Evolutionary conservation across 2,329 filamentous ascomycete genomes (phyloP), one percentile per base, ranked within the genome.

Genomic region (Hypocrella siamensis): DNA sequence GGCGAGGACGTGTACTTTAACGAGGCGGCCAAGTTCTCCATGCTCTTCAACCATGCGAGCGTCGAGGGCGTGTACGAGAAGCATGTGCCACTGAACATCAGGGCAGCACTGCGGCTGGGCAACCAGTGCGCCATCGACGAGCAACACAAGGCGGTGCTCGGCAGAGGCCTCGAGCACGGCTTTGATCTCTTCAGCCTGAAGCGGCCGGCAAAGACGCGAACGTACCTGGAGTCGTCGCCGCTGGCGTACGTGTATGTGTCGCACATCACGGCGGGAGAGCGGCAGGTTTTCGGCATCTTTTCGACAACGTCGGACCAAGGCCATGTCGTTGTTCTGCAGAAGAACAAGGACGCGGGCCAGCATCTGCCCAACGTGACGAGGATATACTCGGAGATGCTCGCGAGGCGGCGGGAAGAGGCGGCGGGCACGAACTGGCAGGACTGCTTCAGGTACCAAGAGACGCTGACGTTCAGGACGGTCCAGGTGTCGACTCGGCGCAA

Each of bases 51-150:
- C 40, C 86, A 98, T 48, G 74, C 85, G 0, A 93, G 85, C 51
- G 82, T 98, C 2, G 90, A 98, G 54, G 92, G 92, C 19, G 85
- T 98, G 11, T 99, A 99, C 47, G 92, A 98, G 58, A 88, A 79
- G 46, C 80, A 93, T 42, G 67, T 99, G 2, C 85, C 92, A 1
- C 63, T 96, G 5, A 83, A 82, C 40, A 70, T 93, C 30, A 73
- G 88, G 26, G 90, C 88, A 4, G 70, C 98, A 19, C 68, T 99
- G 8, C 81, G 90, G 42, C 63, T 99, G 1, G 92, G 90, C 26
- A 94, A 83, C 46, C 63, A 81, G 19, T 98, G 90, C 51, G 92
- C 84, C 3, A 93, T 98, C 42, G 90, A 99, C 46, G 81, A 93
- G 46, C 76, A 66, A 33, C 86, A 94, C 44, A 72, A 80, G 37